These are phyloP conservation scores for Scopulariopsis brevicaulis DNA, from an alignment of 2,329 filamentous ascomycete species.

Conservation along the genomic window DNA sequence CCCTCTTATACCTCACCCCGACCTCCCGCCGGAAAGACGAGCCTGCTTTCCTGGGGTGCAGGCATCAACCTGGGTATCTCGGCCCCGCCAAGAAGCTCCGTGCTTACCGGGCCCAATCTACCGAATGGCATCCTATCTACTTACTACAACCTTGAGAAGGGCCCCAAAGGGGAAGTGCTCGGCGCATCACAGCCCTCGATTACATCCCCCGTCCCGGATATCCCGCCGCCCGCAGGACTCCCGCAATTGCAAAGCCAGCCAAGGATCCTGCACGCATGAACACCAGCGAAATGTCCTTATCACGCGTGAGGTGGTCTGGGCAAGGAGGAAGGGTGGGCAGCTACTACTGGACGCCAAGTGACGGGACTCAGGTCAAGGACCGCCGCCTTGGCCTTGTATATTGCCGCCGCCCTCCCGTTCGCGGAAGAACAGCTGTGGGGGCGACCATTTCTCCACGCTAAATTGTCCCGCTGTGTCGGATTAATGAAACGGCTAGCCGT, in stretches of 20 bases:
- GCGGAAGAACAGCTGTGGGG: slow-evolving; percentile 1
- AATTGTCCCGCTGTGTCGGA: neutral
- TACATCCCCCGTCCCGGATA: neutral
- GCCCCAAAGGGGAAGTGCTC: neutral
- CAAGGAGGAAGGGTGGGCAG: neutral
- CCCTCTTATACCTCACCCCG: neutral
- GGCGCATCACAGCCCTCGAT: neutral
- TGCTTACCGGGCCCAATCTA: neutral
- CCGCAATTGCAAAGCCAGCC: neutral
- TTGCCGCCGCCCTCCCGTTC: neutral
- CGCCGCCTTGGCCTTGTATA: neutral
- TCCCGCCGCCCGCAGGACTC: neutral
- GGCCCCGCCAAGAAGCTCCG: neutral
- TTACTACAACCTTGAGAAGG: neutral
- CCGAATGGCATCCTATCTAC: neutral
- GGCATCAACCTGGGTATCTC: neutral
- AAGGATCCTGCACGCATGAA: neutral
- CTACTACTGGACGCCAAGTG: neutral
- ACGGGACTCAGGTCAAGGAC: neutral
- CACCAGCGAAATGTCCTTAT: neutral
- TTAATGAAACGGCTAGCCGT: neutral
- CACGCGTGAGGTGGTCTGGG: no score
- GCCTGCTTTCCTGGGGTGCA: neutral
- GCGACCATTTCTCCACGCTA: neutral
- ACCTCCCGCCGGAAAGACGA: neutral